These are phyloP conservation scores for Gossypium gossypioides DNA, from an alignment of 441 rosid genomes.

Conservation along the genomic window DNA sequence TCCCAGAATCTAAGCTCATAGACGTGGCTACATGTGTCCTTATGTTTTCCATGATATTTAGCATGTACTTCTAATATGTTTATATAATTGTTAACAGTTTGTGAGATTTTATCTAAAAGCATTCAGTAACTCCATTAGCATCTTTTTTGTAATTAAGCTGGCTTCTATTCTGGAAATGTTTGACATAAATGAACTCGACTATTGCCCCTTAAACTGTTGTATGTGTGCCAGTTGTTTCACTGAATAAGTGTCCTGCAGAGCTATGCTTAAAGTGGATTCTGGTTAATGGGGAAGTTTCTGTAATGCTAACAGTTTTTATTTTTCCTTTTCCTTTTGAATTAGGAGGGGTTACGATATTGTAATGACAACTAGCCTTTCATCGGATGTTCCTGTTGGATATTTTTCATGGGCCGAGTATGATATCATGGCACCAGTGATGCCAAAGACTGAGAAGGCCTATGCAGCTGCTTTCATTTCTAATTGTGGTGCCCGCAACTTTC, in stretches of 20 bases:
- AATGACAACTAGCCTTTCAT: conserved; percentile 92
- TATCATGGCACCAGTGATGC: conserved; percentile 72
- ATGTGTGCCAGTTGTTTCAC: background rate
- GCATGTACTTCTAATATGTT: background rate
- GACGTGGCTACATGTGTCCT: background rate
- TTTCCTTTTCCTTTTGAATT: conserved; percentile 16
- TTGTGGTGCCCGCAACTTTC: conserved; percentile 69
- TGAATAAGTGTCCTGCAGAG: background rate
- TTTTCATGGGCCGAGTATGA: conserved; percentile 95
- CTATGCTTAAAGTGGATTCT: background rate
- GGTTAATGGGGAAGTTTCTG: background rate
- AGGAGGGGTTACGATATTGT: conserved; percentile 63
- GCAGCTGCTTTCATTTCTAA: conserved; percentile 94
- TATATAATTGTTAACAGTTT: background rate
- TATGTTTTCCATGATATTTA: background rate
- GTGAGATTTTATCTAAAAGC: background rate
- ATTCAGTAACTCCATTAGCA: background rate
- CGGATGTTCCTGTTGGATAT: conserved; percentile 90
- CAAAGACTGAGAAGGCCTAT: conserved; percentile 69
- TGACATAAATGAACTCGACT: background rate
- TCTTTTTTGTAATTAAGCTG: background rate
- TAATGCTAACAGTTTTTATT: conserved; percentile 1
- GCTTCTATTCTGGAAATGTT: background rate
- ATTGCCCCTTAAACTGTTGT: background rate
- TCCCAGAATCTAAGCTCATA: background rate